Evolutionary conservation across 2,329 filamentous ascomycete species (phyloP).

Genomic region (Fusarium sp.): DNA sequence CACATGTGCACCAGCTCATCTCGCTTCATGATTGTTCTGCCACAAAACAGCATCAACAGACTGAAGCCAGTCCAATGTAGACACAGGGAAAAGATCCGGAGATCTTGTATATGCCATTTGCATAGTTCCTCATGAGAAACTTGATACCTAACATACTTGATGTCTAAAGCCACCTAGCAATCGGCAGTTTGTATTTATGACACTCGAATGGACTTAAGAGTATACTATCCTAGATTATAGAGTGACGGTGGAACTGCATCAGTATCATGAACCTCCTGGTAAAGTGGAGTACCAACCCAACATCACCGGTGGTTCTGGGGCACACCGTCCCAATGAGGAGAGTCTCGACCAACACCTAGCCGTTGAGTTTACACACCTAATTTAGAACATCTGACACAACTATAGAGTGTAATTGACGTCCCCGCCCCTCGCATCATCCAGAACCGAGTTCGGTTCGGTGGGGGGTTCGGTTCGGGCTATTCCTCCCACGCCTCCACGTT

Average conservation of each 20-base stretch:
- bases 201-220: accelerated
- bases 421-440: neutral
- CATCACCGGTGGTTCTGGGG: accelerated
- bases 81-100: neutral
- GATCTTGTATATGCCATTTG: accelerated
- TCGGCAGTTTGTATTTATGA: too few relatives aligned
- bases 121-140: neutral
- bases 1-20: neutral
- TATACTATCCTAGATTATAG: accelerated
- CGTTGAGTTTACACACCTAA: neutral
- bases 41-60: accelerated
- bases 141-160: neutral
- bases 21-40: accelerated
- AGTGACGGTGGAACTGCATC: neutral
- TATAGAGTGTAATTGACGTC: neutral
- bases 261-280: neutral
- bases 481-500: neutral
- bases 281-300: neutral
- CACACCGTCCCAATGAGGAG: neutral
- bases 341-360: accelerated
- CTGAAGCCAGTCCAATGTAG: accelerated
- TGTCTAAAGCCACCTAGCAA: neutral
- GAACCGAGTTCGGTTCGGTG: conserved; percentile 10
- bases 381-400: neutral
- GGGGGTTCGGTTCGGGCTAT: conserved; percentile 11